Base-by-base conservation (phyloP, 2,329 filamentous ascomycete species). In the Sporothrix variecibatus region DNA sequence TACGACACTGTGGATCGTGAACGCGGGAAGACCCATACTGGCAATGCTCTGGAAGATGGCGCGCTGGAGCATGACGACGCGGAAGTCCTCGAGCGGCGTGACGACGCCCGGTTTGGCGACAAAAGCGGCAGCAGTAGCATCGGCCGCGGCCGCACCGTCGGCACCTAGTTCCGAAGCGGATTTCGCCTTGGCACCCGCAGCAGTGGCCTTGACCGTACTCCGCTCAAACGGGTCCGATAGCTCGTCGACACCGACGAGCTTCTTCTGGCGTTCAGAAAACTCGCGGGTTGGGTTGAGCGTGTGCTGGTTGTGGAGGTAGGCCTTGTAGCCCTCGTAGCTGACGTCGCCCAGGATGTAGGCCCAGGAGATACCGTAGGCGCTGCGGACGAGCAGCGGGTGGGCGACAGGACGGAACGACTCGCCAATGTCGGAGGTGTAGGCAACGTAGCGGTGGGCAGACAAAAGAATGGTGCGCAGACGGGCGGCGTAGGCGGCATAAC, bases 361-460 rank as follows among this genome's bases (percentile, higher is more conserved):
- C 96, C 96, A 98, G 1, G 94, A 97, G 58, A 99, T 86, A 68
- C 90, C 95, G 80, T 99, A 99, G 6, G 96, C 96, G 67, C 89
- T 86, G 75, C 92, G 89, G 12, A 99, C 92, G 2, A 97, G 84
- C 79, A 87, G 91, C 0, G 94, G 95, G 81, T 98, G 95, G 3
- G 95, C 95, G 53, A 99, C 88, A 0, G 96, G 96, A 1, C 96
- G 90, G 84, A 99, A 99, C 0, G 93, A 97, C 83, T 99, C 96
- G 81, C 96, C 96, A 77, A 99, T 95, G 80, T 98, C 95, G 26
- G 92, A 95, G 0, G 96, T 98, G 82, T 99, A 99, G 73, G 96
- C 96, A 68, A 99, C 94, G 80, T 99, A 99, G 79, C 96, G 92
- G 80, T 98, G 96, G 3, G 95, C 95, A 20, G 93, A 94, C 78